phyloP scores from a whole-genome alignment of 2,329 filamentous ascomycete species.

The Fusarium sambucinum region DNA sequence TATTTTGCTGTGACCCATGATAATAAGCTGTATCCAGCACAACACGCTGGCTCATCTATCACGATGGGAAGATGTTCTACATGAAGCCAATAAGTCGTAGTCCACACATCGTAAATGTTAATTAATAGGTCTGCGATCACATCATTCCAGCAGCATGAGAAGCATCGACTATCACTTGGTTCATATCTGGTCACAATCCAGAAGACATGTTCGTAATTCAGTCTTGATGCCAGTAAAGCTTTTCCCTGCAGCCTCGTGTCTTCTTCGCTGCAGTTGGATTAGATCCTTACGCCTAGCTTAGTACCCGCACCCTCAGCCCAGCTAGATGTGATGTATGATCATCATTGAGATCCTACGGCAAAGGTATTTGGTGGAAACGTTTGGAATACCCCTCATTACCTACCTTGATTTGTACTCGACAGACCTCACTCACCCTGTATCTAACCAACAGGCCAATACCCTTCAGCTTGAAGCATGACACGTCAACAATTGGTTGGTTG shows the following conservation, averaged over 20 bases:
- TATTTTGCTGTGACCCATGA: neutral
- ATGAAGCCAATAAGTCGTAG: neutral
- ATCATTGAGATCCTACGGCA: neutral
- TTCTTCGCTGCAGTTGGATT: neutral
- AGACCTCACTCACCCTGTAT: neutral
- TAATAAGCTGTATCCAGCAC: neutral
- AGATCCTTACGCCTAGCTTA: neutral
- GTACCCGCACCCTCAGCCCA: neutral
- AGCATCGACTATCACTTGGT: neutral
- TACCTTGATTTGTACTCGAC: neutral
- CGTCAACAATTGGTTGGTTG: constrained; percentile 23
- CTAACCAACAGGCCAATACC: neutral
- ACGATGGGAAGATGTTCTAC: neutral
- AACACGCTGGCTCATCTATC: neutral
- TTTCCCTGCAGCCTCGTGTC: neutral
- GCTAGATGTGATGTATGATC: no score
- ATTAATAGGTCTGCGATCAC: neutral
- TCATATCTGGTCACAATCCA: neutral
- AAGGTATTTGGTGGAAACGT: neutral
- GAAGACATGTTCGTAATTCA: neutral
- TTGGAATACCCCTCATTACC: neutral
- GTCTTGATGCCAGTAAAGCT: neutral
- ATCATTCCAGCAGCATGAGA: neutral
- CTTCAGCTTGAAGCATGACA: constrained; percentile 11
- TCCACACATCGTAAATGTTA: neutral